Base-by-base conservation (phyloP, 140 eudicot genomes). In the Flaveria floridana region DNA sequence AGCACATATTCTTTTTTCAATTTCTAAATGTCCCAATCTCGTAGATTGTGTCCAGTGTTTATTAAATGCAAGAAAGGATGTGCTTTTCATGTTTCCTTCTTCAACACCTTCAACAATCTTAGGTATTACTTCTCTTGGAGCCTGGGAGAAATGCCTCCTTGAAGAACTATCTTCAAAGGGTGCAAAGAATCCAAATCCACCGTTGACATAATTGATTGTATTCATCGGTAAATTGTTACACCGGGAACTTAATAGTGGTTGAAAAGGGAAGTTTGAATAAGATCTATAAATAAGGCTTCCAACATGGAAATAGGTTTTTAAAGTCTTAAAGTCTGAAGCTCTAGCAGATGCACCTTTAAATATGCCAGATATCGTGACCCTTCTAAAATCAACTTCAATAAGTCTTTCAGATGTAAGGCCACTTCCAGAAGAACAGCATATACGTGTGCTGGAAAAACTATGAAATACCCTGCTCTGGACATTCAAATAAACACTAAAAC, bases 401-500 rank as follows among this genome's bases (percentile, higher is more conserved):
- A 62, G 72, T 56, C 83, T 81, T 70, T 55, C 65, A 61, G 55
- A 84, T 56, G 64, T 77, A 53, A 80, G 73, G 76, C 75, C 59
- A 28, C 74, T 65, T 53, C 78, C 63, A 68, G 81, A 42, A 12
- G 88, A 76, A 65, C 68, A 70, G 12, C 61, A 65, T 18, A 84
- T 26, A 77, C 80, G 61, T 11, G 78, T 57, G 44, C 79, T 77
- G 46, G 83, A 53, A 63, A 78, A 81, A 65, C 77, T 80, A 75
- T 76, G 85, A 16, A 91, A 70, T 58, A 84, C 78, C 84, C 78
- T 81, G 77, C 69, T 85, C 90, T 85, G 87, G 83, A 69, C 4
- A 78, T 85, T 81, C 79, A 75, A 74, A 72, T 48, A 67, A 5
- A 51, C 66, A 79, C 18, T 16, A 68, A 3, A 37, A 46, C 57